Evolutionary conservation across 352 stramenopile species (phyloP).

Genomic region (Globisporangium apiculatum): DNA sequence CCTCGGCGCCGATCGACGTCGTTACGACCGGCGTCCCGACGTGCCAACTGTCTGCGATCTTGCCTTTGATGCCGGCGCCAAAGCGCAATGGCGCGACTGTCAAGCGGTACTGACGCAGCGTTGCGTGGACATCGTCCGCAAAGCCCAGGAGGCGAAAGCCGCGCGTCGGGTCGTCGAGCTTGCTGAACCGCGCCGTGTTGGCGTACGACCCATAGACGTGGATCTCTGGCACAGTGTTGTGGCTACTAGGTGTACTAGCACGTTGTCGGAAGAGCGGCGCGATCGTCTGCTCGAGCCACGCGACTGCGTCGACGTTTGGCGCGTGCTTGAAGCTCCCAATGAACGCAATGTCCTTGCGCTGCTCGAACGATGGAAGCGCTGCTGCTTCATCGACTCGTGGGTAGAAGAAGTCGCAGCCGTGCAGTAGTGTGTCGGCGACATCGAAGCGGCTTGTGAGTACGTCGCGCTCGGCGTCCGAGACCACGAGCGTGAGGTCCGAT

Average conservation of each 20-base stretch:
- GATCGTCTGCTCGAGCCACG: constrained; percentile 62
- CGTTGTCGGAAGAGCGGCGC: constrained; percentile 60
- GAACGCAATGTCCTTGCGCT: constrained; percentile 72
- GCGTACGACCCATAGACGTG: constrained; percentile 87
- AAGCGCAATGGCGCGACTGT: constrained; percentile 89
- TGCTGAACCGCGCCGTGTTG: constrained; percentile 36
- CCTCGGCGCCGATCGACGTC: constrained; percentile 87
- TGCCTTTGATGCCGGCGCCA: constrained; percentile 93
- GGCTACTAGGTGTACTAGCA: not conserved
- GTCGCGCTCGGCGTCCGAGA: constrained; percentile 59
- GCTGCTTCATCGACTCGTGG: constrained; percentile 17
- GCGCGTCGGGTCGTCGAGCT: constrained; percentile 35
- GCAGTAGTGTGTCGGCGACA: constrained; percentile 30
- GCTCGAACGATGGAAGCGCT: constrained; percentile 14
- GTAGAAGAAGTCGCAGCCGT: constrained; percentile 73
- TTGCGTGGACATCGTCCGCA: constrained; percentile 64
- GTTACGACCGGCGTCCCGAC: constrained; percentile 86
- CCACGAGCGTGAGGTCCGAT: constrained; percentile 67
- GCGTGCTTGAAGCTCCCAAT: constrained; percentile 91
- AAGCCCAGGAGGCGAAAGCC: constrained; percentile 80
- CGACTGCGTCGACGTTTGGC: constrained; percentile 88
- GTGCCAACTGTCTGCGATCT: constrained; percentile 92
- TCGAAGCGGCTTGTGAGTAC: constrained; percentile 58
- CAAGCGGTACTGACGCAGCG: constrained; percentile 56
- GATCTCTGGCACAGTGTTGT: constrained; percentile 28